phyloP scores from a whole-genome alignment of 1,284 basidiomycete genomes.

The Ceratobasidium theobromae region DNA sequence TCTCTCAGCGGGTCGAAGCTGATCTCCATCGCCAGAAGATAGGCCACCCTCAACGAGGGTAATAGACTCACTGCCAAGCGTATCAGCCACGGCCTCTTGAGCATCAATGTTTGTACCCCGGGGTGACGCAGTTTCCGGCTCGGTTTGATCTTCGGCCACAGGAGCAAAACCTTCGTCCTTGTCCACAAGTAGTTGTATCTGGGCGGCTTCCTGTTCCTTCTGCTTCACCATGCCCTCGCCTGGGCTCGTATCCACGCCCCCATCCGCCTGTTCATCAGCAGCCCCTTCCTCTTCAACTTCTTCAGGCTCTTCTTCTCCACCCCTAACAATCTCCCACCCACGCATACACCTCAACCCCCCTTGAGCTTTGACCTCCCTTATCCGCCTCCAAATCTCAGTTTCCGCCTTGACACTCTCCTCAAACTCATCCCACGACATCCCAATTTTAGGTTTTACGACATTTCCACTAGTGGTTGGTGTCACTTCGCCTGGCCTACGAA shows the following conservation, averaged over 20 bases:
- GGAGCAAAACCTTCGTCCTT: no score
- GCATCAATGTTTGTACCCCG: no score
- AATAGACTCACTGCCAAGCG: no score
- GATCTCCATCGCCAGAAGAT: no score
- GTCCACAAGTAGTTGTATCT: no score
- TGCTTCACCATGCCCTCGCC: conserved; percentile 62
- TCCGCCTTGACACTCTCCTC: conserved; percentile 6
- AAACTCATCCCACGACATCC: conserved; percentile 25
- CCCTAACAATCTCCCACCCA: conserved; percentile 68
- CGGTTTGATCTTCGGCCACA: no score
- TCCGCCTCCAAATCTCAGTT: conserved; percentile 4
- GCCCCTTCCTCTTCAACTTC: conserved; percentile 51
- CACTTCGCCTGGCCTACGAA: not conserved
- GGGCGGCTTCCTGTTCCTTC: not conserved
- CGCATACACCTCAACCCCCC: conserved; percentile 49
- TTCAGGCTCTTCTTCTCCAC: conserved; percentile 76
- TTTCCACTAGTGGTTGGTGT: not conserved
- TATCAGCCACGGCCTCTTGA: no score
- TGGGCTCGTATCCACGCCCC: conserved; percentile 67
- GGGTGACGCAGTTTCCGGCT: no score
- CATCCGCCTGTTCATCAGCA: conserved; percentile 63
- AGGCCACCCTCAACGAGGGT: no score
- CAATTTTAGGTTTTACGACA: not conserved
- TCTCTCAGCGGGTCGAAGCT: no score
- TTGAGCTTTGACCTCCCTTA: conserved; percentile 20